Percentiles rank a stretch among this genome's conserved stretches.
These are phyloP conservation scores for Aspergillus conjunctus DNA, from an alignment of 495 filamentous ascomycete species.

Conservation along the genomic window DNA sequence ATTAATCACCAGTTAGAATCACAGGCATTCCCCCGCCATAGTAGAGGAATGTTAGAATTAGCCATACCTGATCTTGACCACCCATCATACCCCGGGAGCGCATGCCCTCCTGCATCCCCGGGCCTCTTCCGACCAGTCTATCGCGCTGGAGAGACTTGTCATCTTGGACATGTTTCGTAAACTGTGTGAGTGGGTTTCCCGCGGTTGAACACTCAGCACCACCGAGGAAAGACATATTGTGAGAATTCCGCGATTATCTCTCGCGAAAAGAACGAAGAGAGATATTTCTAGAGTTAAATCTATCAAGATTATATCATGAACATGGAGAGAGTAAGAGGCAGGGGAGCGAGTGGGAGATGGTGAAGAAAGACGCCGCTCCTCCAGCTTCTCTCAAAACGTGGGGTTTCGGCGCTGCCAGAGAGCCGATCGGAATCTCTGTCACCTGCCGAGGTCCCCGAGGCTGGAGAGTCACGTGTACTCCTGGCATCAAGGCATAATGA, in stretches of 20 bases:
- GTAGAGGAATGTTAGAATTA: background rate
- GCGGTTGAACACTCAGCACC: constrained; percentile 97
- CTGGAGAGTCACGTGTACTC: constrained; percentile 37
- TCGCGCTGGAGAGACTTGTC: constrained; percentile 94
- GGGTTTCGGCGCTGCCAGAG: constrained; percentile 35
- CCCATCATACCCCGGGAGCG: constrained; percentile 61
- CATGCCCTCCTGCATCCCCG: constrained; percentile 66
- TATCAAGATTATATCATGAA: constrained; percentile 4
- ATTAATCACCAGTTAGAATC: constrained; percentile 11
- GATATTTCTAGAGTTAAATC: background rate
- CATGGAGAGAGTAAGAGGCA: constrained; percentile 1
- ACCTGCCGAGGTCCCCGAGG: constrained; percentile 39
- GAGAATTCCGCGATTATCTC: background rate
- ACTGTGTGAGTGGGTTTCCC: constrained; percentile 93
- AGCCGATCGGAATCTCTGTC: constrained; percentile 21
- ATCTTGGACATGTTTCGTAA: constrained; percentile 91
- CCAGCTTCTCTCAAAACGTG: constrained; percentile 31
- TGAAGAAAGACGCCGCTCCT: constrained; percentile 12
- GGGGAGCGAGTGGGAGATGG: background rate
- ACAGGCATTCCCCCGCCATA: background rate
- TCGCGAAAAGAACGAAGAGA: constrained; percentile 4
- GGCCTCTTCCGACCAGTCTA: constrained; percentile 72
- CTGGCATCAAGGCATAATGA: too few relatives aligned
- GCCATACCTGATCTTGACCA: constrained; percentile 62
- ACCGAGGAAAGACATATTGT: constrained; percentile 85